Evolutionary conservation across 2,329 filamentous ascomycete species (phyloP), one percentile per base, ranked within the genome.

Genomic region (Lachnellula occidentalis): DNA sequence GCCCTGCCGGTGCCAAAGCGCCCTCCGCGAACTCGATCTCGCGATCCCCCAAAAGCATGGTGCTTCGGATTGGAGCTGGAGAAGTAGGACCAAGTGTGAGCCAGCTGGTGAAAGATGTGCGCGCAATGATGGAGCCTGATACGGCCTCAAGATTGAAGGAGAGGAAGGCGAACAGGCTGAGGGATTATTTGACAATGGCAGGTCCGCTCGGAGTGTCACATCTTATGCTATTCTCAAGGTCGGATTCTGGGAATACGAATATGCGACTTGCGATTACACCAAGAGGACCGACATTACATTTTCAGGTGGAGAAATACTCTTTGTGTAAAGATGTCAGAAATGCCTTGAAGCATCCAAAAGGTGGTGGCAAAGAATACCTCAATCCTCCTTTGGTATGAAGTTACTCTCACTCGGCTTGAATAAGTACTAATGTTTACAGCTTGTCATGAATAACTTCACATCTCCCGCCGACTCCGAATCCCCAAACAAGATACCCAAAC

Each of bases 381-480:
- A 90, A 85, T 43, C 85, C 94, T 6, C 94, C 94, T 58, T 74
- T 97, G 73, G 85, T 87, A 80, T 59, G 75, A 22, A 34, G n/a
- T 17, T 48, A 53, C 53, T 39, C n/a, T 15, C 17, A 27, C 37
- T 31, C 27, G 8, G 8, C 27, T 11, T 24, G n/a, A 31, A 57
- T 36, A 54, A 27, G 5, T 59, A 45, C 54, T 73, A 66, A 73
- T 61, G 51, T 34, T 31, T 49, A 2, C 58, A 87, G 82, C 81
- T 99, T 45, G 94, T 99, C 62, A 97, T 99, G 94, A 99, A 99
- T 75, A 96, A 96, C 72, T 96, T 99, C 72, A 82, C 82, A 39
- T 86, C 85, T 3, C 77, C 78, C 58, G 71, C 73, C 48, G 69
- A 73, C 53, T 70, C 79, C 45, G 80, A 84, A 54, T 73, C 81